phyloP scores from a whole-genome alignment of 371 early-diverging fungal genomes.

The Mortierella sp. region DNA sequence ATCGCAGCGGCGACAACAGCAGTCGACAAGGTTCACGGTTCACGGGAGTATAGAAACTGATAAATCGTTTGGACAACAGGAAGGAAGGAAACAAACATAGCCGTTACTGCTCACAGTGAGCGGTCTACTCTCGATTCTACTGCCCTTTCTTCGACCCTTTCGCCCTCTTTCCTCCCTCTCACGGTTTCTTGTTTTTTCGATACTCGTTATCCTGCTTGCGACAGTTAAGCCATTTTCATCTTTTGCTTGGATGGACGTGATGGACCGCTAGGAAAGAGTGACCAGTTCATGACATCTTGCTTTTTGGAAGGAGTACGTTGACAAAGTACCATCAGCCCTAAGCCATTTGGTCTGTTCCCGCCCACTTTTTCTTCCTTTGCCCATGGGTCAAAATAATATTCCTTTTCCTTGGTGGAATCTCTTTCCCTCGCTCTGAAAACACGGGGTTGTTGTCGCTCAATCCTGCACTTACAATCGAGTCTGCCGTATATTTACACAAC shows the following conservation, averaged over 20 bases:
- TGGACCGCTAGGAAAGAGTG: neutral
- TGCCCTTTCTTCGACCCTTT: neutral
- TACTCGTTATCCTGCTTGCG: neutral
- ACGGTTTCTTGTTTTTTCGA: neutral
- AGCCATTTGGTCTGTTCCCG: neutral
- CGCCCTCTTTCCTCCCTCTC: neutral
- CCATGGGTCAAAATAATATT: too few species aligned
- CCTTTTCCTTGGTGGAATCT: neutral
- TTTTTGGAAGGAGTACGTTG: neutral
- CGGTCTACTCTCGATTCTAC: slow-evolving; percentile 10
- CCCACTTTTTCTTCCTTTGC: neutral
- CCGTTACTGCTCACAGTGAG: slow-evolving; percentile 5
- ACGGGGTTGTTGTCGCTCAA: slow-evolving; percentile 1
- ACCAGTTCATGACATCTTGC: neutral
- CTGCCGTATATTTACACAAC: neutral
- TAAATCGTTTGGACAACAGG: neutral
- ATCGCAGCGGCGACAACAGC: neutral
- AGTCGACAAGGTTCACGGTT: neutral
- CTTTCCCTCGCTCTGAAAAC: neutral
- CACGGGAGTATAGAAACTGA: neutral
- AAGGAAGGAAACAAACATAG: neutral
- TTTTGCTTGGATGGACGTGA: neutral
- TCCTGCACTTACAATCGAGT: neutral
- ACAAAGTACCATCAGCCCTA: neutral
- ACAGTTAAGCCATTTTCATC: neutral